Evolutionary conservation across 345 rosid genomes (phyloP).

Genomic region (Aquilaria sinensis): DNA sequence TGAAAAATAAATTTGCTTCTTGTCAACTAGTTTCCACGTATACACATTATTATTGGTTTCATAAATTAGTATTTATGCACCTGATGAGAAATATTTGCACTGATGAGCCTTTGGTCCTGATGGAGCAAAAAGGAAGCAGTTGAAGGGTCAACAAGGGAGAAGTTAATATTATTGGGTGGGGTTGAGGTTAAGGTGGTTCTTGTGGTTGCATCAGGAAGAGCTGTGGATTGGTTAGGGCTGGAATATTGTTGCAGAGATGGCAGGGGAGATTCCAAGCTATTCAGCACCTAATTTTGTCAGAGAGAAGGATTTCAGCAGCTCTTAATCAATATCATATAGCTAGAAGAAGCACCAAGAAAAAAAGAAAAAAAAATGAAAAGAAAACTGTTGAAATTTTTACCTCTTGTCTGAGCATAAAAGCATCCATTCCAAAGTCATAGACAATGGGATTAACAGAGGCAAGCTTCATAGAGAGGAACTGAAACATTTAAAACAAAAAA

Average conservation of each 20-base stretch:
- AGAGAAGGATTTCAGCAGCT: conserved; percentile 27
- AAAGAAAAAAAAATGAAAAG: no score
- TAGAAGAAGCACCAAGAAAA: neutral
- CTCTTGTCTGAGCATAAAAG: conserved; percentile 45
- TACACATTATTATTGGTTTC: no score
- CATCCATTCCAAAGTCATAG: conserved; percentile 52
- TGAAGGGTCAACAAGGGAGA: conserved; percentile 22
- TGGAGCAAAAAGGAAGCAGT: conserved; percentile 24
- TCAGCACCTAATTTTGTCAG: conserved; percentile 33
- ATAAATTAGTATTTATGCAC: no score
- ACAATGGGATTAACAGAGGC: conserved; percentile 55
- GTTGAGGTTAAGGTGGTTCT: conserved; percentile 16
- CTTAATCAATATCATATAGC: conserved; percentile 6
- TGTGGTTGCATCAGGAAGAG: conserved; percentile 34
- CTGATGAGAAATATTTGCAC: no score
- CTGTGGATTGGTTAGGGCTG: conserved; percentile 24
- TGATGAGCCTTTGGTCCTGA: conserved; percentile 17
- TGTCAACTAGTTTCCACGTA: no score
- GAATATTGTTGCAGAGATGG: conserved; percentile 27
- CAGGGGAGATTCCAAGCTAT: conserved; percentile 18
- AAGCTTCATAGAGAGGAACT: conserved; percentile 80
- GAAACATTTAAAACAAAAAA: conserved; percentile 1
- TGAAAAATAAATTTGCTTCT: conserved; percentile 18
- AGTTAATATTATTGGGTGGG: conserved; percentile 17
- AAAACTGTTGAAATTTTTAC: conserved; percentile 17